Evolutionary conservation across 257 asterid genomes (phyloP).

Genomic region (Solanum boliviense): DNA sequence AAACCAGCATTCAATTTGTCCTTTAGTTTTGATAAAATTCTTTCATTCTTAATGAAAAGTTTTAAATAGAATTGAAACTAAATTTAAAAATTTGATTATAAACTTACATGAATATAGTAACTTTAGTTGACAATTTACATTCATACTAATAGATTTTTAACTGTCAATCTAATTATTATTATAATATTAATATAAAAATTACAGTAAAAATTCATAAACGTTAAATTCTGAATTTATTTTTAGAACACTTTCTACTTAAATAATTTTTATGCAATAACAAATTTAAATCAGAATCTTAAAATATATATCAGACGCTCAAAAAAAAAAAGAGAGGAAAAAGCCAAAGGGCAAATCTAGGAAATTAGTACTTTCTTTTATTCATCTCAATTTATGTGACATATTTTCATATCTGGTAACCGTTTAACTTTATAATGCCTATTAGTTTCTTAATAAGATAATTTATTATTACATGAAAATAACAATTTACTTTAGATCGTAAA

Average conservation of each 20-base stretch:
- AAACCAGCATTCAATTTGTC: not conserved
- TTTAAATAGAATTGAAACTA: not conserved
- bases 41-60: not conserved
- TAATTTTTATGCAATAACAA: not conserved
- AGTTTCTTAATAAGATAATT: not conserved
- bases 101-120: not conserved
- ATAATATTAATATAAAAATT: not conserved
- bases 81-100: not conserved
- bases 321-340: not conserved
- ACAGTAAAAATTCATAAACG: not conserved
- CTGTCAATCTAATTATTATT: not conserved
- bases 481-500: fast-evolving
- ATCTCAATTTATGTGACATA: too few relatives aligned
- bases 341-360: not conserved
- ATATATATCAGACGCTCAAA: not conserved
- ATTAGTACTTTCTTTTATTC: not conserved
- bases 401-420: too few relatives aligned
- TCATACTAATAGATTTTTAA: too few relatives aligned
- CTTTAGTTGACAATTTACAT: not conserved
- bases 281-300: not conserved
- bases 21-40: not conserved
- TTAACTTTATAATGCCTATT: not conserved
- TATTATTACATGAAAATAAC: not conserved
- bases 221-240: not conserved
- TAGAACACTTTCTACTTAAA: not conserved